A percentile compares a stretch with the other conserved stretches of the same genome.
Evolutionary conservation across 768 basidiomycete genomes (phyloP).

Genomic region (Xanthoconium stramineum): DNA sequence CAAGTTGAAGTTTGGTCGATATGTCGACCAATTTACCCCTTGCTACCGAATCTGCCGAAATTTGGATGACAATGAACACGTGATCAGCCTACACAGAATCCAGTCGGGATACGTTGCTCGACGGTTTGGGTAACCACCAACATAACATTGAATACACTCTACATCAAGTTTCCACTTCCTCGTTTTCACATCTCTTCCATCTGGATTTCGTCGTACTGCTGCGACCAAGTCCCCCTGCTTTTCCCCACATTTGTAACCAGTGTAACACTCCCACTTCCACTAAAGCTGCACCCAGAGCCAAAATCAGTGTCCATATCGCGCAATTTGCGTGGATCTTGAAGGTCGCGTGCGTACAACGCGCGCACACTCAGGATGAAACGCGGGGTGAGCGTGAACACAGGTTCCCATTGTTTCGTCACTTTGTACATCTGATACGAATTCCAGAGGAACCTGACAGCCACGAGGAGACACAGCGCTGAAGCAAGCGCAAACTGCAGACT

Average conservation of each 20-base stretch:
- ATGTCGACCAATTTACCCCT: no score
- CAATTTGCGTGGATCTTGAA: background rate
- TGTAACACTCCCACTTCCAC: background rate
- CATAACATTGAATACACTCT: no score
- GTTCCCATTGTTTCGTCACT: background rate
- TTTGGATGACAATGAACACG: no score
- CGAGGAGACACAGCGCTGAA: background rate
- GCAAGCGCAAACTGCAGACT: background rate
- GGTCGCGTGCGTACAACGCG: background rate
- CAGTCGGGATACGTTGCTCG: no score
- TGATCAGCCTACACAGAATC: no score
- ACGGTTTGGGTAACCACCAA: no score
- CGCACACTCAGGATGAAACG: conserved; percentile 7
- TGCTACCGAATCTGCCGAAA: no score
- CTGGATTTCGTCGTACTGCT: background rate
- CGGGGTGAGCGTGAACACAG: conserved; percentile 4
- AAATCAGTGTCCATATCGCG: background rate
- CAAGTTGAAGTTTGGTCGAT: no score
- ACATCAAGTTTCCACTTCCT: no score
- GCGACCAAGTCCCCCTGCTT: no score
- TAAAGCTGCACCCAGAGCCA: background rate
- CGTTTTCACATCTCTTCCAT: background rate
- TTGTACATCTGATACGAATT: background rate
- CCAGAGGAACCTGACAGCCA: background rate
- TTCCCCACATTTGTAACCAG: background rate